Evolutionary conservation across 768 basidiomycete genomes (phyloP), one percentile per base, ranked within the genome.

Genomic region (Rhizopogon vulgaris): DNA sequence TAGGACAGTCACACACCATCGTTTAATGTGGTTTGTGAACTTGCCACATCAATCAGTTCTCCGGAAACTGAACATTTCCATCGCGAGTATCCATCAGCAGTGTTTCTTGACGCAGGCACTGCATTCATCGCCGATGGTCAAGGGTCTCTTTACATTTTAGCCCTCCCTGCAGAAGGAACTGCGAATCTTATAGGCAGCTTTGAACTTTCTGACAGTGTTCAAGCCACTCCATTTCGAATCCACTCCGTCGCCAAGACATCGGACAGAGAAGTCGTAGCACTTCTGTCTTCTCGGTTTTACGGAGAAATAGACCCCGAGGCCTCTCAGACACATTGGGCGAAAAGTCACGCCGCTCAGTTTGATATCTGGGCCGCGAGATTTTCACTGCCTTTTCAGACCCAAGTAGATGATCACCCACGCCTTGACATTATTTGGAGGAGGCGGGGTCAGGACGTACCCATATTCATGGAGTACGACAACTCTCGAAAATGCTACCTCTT

Each of bases 21-120:
- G 7, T 83, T 86, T 63, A 67, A 69, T 46, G 66, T 77, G 10
- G 62, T 87, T 3, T 83, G 78, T 59, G 78, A 85, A 60, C 72
- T 91, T 41, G 82, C 87, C 0, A 70, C 63, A 38, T 72, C 81
- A 17, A 67, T 85, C 46, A 68, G 73, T 41, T 67, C 76, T 1
- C 62, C 74, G 0, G 69, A 66, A 27, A 61, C 66, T 12, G 69
- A 72, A 17, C 54, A 66, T 1, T 64, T 70, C 17, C 82, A 83
- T 58, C 72, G 68, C 39, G 90, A 93, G 69, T 93, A 94, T 64
- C 87, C 90, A 1, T 88, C 87, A 1, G 77, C 78, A 27, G 71
- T 72, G 6, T 84, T 87, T 59, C 60, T 86, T 37, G 72, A 78
- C 48, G 56, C 76, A 3, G 65, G 70, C 1, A 65, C 74, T 9